phyloP scores from a whole-genome alignment of 83 land plant genomes.

The Diphasiastrum complanatum region DNA sequence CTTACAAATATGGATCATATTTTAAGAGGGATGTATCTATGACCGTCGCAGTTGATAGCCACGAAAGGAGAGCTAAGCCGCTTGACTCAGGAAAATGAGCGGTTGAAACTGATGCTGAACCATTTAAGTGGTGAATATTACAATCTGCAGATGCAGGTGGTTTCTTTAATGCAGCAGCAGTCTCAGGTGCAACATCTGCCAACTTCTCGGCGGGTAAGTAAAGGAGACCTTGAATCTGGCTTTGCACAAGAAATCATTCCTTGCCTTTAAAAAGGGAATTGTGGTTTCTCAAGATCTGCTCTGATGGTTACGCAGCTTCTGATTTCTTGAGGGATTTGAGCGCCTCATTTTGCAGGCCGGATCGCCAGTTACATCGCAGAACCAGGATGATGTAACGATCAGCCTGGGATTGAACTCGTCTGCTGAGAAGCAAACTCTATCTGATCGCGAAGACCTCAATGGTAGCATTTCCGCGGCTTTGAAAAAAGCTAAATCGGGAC shows the following conservation, averaged over 20 bases:
- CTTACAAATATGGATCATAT: too few relatives aligned
- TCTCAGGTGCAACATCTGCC: background rate
- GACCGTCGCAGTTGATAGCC: conserved; percentile 29
- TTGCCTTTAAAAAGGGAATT: too few relatives aligned
- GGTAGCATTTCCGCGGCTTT: too few relatives aligned
- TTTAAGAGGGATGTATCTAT: too few relatives aligned
- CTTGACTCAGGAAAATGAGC: conserved; percentile 56
- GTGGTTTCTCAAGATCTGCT: too few relatives aligned
- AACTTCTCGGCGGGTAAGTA: background rate
- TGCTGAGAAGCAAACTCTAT: background rate
- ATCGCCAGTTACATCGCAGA: background rate
- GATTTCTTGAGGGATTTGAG: background rate
- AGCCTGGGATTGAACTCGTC: background rate
- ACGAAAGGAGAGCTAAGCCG: conserved; percentile 41
- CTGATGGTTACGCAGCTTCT: background rate
- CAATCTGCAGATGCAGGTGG: conserved; percentile 43
- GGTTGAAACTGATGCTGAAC: conserved; percentile 38
- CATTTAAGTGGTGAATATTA: conserved; percentile 43
- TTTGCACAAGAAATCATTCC: too few relatives aligned
- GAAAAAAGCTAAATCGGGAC: background rate
- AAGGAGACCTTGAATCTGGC: background rate
- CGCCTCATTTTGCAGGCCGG: background rate
- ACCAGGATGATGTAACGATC: background rate
- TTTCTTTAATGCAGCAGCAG: conserved; percentile 40
- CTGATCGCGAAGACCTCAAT: background rate